Evolutionary conservation across 805 yeast species (phyloP).

Genomic region (Lipomyces sp.): DNA sequence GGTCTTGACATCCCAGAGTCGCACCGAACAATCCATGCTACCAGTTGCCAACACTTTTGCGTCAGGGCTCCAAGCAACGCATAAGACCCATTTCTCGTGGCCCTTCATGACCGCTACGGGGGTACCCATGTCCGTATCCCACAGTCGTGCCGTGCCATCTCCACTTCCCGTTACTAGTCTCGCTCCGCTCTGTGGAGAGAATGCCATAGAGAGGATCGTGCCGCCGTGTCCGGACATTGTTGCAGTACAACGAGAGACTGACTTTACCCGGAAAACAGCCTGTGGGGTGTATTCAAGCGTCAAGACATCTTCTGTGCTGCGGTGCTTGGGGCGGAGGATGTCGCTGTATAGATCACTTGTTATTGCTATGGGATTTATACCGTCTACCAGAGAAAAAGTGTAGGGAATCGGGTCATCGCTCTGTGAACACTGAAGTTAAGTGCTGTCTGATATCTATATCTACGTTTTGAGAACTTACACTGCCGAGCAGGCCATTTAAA

Average conservation of each 20-base stretch:
- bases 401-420: conserved; percentile 88
- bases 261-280: conserved; percentile 90
- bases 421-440: background rate
- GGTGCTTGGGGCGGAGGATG: conserved; percentile 81
- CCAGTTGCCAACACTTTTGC: conserved; percentile 94
- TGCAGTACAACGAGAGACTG: conserved; percentile 87
- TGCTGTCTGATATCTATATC: background rate
- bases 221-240: conserved; percentile 96
- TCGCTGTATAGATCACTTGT: conserved; percentile 77
- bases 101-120: conserved; percentile 81
- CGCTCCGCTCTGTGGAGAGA: conserved; percentile 71
- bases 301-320: conserved; percentile 90
- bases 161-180: conserved; percentile 92
- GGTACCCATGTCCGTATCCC: conserved; percentile 97
- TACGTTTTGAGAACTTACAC: conserved; percentile 15
- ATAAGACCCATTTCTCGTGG: conserved; percentile 90
- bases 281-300: conserved; percentile 92
- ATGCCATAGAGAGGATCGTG: conserved; percentile 87
- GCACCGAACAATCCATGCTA: conserved; percentile 86
- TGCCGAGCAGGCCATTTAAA: conserved; percentile 73
- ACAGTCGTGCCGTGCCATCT: conserved; percentile 90
- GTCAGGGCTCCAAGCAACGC: conserved; percentile 90
- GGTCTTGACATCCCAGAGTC: conserved; percentile 80
- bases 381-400: conserved; percentile 67
- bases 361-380: conserved; percentile 65